These are phyloP conservation scores for Coemansia sp. DNA, from an alignment of 192 early-diverging fungal genomes.

Conservation along the genomic window DNA sequence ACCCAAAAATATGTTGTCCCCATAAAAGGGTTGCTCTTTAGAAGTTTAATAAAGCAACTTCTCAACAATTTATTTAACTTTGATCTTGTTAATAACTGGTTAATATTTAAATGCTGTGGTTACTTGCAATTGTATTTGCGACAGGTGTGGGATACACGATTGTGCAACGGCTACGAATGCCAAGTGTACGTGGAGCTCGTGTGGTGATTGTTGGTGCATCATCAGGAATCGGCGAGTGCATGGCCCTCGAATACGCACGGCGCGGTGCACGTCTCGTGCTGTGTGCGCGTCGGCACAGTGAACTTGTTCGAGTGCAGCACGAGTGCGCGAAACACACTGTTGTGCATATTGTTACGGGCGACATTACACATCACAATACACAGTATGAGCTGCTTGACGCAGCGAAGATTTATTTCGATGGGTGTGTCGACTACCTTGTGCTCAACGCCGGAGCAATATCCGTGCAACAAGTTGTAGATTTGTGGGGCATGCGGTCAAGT, in stretches of 20 bases:
- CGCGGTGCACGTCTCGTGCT: slow-evolving; percentile 64
- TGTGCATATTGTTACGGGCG: slow-evolving; percentile 51
- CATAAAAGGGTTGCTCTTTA: too few relatives aligned
- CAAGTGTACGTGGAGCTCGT: slow-evolving; percentile 27
- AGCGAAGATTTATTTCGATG: slow-evolving; percentile 28
- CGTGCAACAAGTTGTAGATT: slow-evolving; percentile 64
- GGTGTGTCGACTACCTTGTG: slow-evolving; percentile 67
- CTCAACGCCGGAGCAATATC: slow-evolving; percentile 77
- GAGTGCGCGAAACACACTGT: slow-evolving; percentile 54
- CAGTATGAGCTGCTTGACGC: slow-evolving; percentile 40
- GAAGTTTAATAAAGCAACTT: too few relatives aligned
- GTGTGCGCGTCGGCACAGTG: slow-evolving; percentile 57
- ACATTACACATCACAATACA: slow-evolving; percentile 60
- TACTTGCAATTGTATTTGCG: slow-evolving; percentile 1
- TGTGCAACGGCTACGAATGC: slow-evolving; percentile 9
- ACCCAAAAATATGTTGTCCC: too few relatives aligned
- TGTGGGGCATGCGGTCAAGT: slow-evolving; percentile 49
- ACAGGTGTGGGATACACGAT: slow-evolving; percentile 6
- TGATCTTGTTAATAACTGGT: neutral
- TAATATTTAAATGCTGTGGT: slow-evolving; percentile 17
- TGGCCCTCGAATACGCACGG: slow-evolving; percentile 67
- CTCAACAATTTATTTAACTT: too few relatives aligned
- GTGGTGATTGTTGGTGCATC: slow-evolving; percentile 79
- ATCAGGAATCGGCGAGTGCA: slow-evolving; percentile 70
- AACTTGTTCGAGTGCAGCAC: slow-evolving; percentile 41